Evolutionary conservation across 495 filamentous ascomycete species (phyloP), one percentile per base, ranked within the genome.

Genomic region (Niebla homalea): DNA sequence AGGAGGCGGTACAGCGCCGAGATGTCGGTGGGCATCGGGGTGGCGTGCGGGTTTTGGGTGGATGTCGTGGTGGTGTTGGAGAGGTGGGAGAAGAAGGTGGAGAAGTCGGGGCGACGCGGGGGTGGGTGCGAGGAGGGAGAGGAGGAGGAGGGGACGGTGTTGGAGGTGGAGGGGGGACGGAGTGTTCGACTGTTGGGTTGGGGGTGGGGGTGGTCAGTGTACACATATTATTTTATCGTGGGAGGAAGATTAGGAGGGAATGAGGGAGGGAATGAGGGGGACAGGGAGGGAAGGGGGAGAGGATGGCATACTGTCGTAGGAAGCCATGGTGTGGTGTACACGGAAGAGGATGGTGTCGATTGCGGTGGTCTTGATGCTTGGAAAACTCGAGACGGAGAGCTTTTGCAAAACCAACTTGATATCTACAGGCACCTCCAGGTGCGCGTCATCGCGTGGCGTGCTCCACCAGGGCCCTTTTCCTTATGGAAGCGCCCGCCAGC

Each of bases 41-140:
- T 68, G 2, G 83, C 77, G 67, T 84, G 78, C 8, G 70, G 71
- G 62, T 82, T 83, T 54, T 71, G 59, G 43, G 71, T 63, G 49
- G 62, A 60, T 36, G 64, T 58, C 16, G 70, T 75, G 50, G 70
- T 72, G 57, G 83, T 76, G 45, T 93, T 80, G 43, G 83, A 80
- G 45, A 48, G 25, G 32, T 48, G 45, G 39, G 81, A 70, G 70
- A 84, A 89, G 78, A 97, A 96, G 64, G 82, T 85, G 42, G 83
- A 82, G 67, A 95, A 83, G 68, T 94, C 87, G 36, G 87, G 79
- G 42, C 85, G 85, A 44, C 80, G 81, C 50, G 58, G 70, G 57
- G 55, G 69, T 8, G 29, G 29, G 36, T 50, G 60, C 53, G 47
- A 68, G 55, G 26, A 60, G 40, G 53, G 51, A 44, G 50, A 60